Base-by-base conservation (phyloP, 2,329 filamentous ascomycete species). In the Lachnellula occidentalis region DNA sequence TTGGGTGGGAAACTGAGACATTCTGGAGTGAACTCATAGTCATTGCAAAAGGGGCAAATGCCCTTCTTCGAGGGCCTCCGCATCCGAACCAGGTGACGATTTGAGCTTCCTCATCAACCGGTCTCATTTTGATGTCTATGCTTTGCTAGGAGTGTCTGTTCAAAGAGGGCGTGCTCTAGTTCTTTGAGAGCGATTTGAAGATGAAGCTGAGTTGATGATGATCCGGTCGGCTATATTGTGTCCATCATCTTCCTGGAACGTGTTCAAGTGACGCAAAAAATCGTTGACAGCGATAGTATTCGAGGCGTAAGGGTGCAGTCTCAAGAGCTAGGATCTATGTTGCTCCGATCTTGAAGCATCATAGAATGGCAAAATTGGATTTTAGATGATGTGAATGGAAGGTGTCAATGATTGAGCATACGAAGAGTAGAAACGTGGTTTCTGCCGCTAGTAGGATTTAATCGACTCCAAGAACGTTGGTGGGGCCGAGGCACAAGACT, bases 31-130 rank as follows among this genome's bases (percentile, higher is more conserved):
- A 71, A 67, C 22, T 22, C 22, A 11, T 62, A 62, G 15, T 51
- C 42, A 34, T 69, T 66, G 55, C 68, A 72, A 22, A 55, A 50
- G 19, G 56, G 42, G 22, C 51, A 51, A 19, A 59, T n/a, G 68
- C 48, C 80, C 79, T 57, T 82, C 83, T 24, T 77, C 76, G 45
- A 66, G 57, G 63, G 82, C 77, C 17, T 71, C 70, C 5, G 75
- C 75, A 54, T 77, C 67, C 1, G 74, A 69, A 17, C 5, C 22
- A 22, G 22, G 5, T 22, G 22, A 5, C 22, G 22, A 3, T 22
- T 5, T 5, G 5, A 22, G 22, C 22, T 5, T 22, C 22, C n/a
- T n/a, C n/a, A n/a, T n/a, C n/a, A n/a, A n/a, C n/a, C n/a, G n/a
- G n/a, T n/a, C n/a, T 22, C 22, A 22, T 22, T 5, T 22, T 22